A percentile compares a stretch with the other conserved stretches of the same genome.
These are phyloP conservation scores for Chenopodium suecicum DNA, from an alignment of 148 eudicot genomes.

Conservation along the genomic window DNA sequence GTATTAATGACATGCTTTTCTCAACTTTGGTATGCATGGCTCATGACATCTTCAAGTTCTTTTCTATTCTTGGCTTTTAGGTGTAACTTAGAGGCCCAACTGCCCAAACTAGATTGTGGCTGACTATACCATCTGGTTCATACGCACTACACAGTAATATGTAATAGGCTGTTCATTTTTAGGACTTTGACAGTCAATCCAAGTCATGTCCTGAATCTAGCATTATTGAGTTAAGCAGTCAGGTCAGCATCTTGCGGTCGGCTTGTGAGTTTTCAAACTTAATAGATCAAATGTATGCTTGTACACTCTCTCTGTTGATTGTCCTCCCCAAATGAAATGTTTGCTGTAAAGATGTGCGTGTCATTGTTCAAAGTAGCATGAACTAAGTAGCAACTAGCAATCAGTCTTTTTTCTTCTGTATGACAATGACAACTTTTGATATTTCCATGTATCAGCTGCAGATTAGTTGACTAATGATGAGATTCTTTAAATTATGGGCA, in stretches of 20 bases:
- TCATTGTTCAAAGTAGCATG: neutral
- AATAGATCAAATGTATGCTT: neutral
- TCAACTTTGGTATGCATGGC: too few species aligned
- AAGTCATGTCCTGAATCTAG: neutral
- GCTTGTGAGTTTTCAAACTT: neutral
- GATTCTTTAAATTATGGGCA: neutral
- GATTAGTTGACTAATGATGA: neutral
- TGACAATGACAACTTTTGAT: neutral
- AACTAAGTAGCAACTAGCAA: neutral
- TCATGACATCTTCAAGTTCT: too few species aligned
- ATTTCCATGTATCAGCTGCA: neutral
- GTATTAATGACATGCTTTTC: neutral
- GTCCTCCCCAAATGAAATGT: neutral
- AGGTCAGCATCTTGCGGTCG: neutral
- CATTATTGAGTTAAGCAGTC: neutral
- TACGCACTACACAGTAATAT: too few species aligned
- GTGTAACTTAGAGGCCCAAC: neutral
- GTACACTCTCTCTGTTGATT: neutral
- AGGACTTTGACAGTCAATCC: neutral
- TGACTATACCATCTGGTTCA: neutral
- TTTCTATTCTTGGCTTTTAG: neutral
- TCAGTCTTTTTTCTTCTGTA: neutral
- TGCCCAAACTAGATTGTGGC: neutral
- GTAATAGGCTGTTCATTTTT: neutral
- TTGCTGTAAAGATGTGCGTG: neutral